Base-by-base conservation (phyloP, 176 grass and related monocot genomes). In the Thinopyrum elongatum region DNA sequence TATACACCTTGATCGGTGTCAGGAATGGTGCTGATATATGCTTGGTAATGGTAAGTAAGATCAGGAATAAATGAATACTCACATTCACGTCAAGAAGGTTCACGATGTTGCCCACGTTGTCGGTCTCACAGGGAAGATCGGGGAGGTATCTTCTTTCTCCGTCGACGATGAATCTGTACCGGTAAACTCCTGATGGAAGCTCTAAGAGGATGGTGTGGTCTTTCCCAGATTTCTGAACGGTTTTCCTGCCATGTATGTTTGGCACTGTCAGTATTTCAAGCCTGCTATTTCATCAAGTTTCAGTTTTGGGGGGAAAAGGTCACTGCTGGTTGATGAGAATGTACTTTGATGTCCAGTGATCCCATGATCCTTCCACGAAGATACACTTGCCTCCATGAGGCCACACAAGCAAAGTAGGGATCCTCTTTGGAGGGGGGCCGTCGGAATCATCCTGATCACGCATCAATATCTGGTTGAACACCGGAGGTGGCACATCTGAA, bases 351-450 rank as follows among this genome's bases (percentile, higher is more conserved):
- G 68, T 87, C 95, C 95, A 98, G 64, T 93, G 86, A 70, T 98
- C 93, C 95, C 95, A 98, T 80, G 95, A 98, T 78, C 95, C 95
- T 90, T 98, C 93, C 51, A 98, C 89, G 36, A 67, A 86, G 63
- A 98, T 79, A 57, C 46, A 79, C 36, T 88, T 93, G 44, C 95
- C 95, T 74, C 89, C 95, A 72, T 90, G 81, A 80, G 91, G 86
- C 95, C 93, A 98, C 28, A 81, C 53, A n/a, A 98, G 84, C 65
- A 98, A 72, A 58, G 86, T 87, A 30, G 95, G 95, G 62, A 98
- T 90, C 67, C 89, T 86, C 91, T 92, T 98, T 60, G 89, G 89
- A 78, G 86, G 80, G 23, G 93, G 82, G 6, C 62, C 89, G 60
- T 98, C 86, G 28, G 36, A 83, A 34, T 84, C 57, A 61, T 89